Conservation (phyloP, 2,329 filamentous ascomycete genomes). For the Ramularia collo-cygni region DNA sequence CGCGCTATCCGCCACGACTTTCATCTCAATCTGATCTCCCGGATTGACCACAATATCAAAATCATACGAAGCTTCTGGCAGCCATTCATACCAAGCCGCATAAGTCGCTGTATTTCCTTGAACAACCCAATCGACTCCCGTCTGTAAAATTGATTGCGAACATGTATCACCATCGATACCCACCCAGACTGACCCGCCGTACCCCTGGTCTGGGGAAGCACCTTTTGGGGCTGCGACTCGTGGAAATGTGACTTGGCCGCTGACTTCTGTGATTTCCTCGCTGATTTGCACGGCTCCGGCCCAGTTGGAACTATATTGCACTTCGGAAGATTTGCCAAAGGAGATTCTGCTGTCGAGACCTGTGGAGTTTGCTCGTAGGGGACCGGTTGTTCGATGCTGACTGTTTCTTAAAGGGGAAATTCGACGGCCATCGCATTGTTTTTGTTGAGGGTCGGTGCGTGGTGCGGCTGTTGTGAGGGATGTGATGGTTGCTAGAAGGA, state of each 20-base stretch:
- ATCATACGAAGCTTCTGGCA: constrained; percentile 49
- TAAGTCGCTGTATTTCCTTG: constrained; percentile 39
- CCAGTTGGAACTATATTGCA: constrained; percentile 53
- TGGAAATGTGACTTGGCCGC: constrained; percentile 49
- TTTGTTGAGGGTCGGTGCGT: background rate
- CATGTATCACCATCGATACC: constrained; percentile 57
- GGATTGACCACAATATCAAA: constrained; percentile 42
- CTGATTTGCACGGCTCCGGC: constrained; percentile 51
- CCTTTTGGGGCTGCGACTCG: constrained; percentile 38
- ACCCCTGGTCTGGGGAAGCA: constrained; percentile 30
- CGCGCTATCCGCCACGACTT: constrained; percentile 35
- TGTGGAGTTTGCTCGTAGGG: constrained; percentile 27
- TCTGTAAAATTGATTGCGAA: constrained; percentile 24
- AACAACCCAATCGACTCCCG: constrained; percentile 49
- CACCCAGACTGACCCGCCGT: constrained; percentile 52
- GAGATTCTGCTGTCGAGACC: constrained; percentile 23
- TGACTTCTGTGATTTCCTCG: constrained; percentile 47
- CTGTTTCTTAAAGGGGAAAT: no score
- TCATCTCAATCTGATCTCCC: constrained; percentile 41
- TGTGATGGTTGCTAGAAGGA: background rate
- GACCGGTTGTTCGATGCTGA: constrained; percentile 3
- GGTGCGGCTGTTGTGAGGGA: background rate
- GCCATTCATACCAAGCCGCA: constrained; percentile 58
- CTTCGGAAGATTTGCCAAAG: constrained; percentile 35
- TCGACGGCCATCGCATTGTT: background rate